Evolutionary conservation across 805 yeast genomes (phyloP).

Genomic region (Metschnikowia matae): DNA sequence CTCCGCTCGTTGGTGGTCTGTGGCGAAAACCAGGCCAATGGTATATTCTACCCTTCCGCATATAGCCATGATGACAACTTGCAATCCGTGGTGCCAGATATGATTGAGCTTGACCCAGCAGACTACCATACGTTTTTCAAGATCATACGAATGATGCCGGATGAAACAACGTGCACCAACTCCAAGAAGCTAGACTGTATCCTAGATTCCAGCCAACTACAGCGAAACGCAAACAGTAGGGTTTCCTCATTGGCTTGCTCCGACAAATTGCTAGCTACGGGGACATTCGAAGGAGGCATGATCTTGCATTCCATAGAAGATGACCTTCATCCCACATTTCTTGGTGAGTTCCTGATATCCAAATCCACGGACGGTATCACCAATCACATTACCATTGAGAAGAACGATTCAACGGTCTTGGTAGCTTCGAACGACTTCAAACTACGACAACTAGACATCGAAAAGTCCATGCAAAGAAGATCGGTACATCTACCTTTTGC

Average conservation of each 20-base stretch:
- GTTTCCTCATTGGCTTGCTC: conserved; percentile 48
- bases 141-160: conserved; percentile 33
- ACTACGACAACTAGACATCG: conserved; percentile 40
- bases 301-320: conserved; percentile 34
- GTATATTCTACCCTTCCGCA: conserved; percentile 39
- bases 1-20: conserved; percentile 48
- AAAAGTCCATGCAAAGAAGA: conserved; percentile 11
- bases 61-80: conserved; percentile 29
- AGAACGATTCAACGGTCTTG: conserved; percentile 28
- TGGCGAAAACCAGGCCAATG: conserved; percentile 28
- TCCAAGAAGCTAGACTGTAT: conserved; percentile 35
- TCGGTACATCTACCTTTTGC: conserved; percentile 40
- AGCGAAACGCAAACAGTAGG: conserved; percentile 32
- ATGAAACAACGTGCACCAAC: conserved; percentile 12
- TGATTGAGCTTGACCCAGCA: conserved; percentile 4
- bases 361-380: conserved; percentile 47
- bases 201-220: conserved; percentile 31
- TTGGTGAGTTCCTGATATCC: conserved; percentile 40
- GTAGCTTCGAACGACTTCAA: conserved; percentile 50
- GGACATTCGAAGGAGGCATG: conserved; percentile 53
- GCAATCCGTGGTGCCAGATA: conserved; percentile 21
- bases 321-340: conserved; percentile 15
- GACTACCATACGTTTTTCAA: conserved; percentile 33
- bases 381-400: conserved; percentile 42
- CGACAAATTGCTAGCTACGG: conserved; percentile 41